phyloP scores from a whole-genome alignment of 805 yeast species.

The Metschnikowia borealis region DNA sequence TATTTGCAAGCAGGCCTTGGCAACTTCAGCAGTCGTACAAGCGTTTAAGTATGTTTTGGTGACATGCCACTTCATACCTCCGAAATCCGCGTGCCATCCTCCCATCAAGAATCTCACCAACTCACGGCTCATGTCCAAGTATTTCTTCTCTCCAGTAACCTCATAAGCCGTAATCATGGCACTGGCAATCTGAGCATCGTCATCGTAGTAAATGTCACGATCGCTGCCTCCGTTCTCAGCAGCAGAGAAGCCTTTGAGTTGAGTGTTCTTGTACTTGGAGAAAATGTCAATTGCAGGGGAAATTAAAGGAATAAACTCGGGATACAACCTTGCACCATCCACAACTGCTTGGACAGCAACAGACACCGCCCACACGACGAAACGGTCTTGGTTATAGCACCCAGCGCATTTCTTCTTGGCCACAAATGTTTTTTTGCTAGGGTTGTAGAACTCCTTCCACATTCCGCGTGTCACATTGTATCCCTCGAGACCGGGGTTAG shows the following conservation, averaged over 20 bases:
- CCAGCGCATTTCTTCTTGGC: slow-evolving; percentile 39
- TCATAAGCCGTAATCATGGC: slow-evolving; percentile 65
- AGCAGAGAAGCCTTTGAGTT: slow-evolving; percentile 58
- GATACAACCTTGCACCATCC: slow-evolving; percentile 55
- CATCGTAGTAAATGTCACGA: slow-evolving; percentile 66
- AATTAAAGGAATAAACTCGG: slow-evolving; percentile 50
- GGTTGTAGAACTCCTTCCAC: slow-evolving; percentile 43
- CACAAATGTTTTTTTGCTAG: slow-evolving; percentile 32
- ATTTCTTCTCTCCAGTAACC: slow-evolving; percentile 53
- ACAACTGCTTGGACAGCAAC: slow-evolving; percentile 64
- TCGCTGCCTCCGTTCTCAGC: slow-evolving; percentile 58
- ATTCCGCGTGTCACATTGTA: slow-evolving; percentile 32
- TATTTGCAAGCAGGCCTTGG: slow-evolving; percentile 56
- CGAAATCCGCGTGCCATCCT: slow-evolving; percentile 54
- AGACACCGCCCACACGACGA: slow-evolving; percentile 66
- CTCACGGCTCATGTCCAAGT: slow-evolving; percentile 53
- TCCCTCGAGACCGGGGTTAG: slow-evolving; percentile 36
- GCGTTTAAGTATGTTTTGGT: slow-evolving; percentile 56
- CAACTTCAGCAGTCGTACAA: slow-evolving; percentile 66
- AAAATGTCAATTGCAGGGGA: slow-evolving; percentile 49
- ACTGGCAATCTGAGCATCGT: slow-evolving; percentile 70
- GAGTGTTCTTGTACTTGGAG: slow-evolving; percentile 47
- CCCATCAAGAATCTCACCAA: slow-evolving; percentile 59
- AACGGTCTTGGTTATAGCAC: slow-evolving; percentile 46
- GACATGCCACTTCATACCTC: slow-evolving; percentile 69